Evolutionary conservation across 768 basidiomycete species (phyloP).

Genomic region (Pulveroboletus sp.): DNA sequence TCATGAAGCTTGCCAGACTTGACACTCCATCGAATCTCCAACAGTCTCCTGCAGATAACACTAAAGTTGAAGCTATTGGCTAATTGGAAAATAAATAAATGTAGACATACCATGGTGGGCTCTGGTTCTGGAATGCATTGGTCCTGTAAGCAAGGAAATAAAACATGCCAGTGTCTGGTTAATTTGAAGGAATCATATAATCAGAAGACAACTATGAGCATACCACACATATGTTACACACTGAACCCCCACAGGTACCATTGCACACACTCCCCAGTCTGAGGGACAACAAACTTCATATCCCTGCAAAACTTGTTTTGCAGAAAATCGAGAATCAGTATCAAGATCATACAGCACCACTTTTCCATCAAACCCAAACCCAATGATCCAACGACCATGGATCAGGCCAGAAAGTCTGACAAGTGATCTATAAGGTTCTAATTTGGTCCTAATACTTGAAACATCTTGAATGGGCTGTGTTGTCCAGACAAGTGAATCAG

Average conservation of each 20-base stretch:
- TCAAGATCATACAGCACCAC: background rate
- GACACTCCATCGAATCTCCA: background rate
- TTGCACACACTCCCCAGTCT: background rate
- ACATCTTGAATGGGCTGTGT: background rate
- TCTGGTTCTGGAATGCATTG: no score
- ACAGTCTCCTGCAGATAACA: background rate
- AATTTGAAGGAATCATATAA: no score
- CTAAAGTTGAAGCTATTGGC: no score
- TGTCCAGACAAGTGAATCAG: slow-evolving; percentile 7
- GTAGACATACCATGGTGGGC: no score
- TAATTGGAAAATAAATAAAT: no score
- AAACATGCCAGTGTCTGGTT: no score
- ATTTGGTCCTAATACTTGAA: background rate
- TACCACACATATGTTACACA: slow-evolving; percentile 2
- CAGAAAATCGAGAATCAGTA: background rate
- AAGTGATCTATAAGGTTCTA: no score
- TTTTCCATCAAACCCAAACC: background rate
- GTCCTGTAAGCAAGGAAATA: no score
- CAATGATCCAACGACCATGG: slow-evolving; percentile 4
- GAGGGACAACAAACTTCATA: fast-evolving
- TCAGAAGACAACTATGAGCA: background rate
- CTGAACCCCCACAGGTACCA: background rate
- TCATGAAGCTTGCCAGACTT: background rate
- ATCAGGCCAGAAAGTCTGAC: background rate
- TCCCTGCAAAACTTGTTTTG: background rate